Conservation (phyloP, 2,329 filamentous ascomycete genomes). For the Zasmidium citrigriseum region DNA sequence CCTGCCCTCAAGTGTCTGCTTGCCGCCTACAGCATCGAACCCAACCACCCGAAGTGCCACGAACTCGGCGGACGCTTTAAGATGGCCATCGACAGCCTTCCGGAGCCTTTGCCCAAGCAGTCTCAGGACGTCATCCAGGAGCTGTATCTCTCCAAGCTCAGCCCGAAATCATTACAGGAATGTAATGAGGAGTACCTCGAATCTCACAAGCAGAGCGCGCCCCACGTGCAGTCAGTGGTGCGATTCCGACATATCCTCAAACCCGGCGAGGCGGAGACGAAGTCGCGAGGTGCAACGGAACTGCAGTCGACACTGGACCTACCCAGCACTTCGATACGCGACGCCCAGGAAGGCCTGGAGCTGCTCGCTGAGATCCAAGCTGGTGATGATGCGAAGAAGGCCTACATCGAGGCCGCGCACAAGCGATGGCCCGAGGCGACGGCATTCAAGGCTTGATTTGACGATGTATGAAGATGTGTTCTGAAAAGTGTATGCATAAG, state of each 20-base stretch:
- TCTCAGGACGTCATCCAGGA: constrained; percentile 70
- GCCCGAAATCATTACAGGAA: constrained; percentile 51
- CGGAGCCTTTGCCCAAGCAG: constrained; percentile 63
- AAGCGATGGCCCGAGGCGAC: constrained; percentile 43
- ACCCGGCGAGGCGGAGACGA: constrained; percentile 53
- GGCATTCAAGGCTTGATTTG: constrained; percentile 29
- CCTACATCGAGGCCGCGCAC: constrained; percentile 46
- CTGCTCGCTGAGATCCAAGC: constrained; percentile 55
- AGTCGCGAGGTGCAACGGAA: constrained; percentile 60
- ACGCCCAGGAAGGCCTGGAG: constrained; percentile 58
- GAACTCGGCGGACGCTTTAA: constrained; percentile 71
- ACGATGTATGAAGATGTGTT: background rate
- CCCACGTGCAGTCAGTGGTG: constrained; percentile 65
- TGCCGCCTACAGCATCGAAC: constrained; percentile 68
- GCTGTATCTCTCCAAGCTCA: constrained; percentile 56
- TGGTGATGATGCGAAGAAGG: constrained; percentile 48
- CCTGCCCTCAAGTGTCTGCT: constrained; percentile 85
- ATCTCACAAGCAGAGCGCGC: constrained; percentile 62
- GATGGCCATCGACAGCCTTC: constrained; percentile 41
- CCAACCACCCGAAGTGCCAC: constrained; percentile 70
- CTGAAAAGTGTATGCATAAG: background rate
- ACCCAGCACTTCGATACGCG: constrained; percentile 53
- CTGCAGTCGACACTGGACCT: constrained; percentile 61
- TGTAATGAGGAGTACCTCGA: constrained; percentile 68
- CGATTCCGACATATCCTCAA: constrained; percentile 61